A percentile compares a stretch with the other conserved stretches of the same genome.
phyloP scores from a whole-genome alignment of 148 eudicot species.

The Salicornia ramosissima region DNA sequence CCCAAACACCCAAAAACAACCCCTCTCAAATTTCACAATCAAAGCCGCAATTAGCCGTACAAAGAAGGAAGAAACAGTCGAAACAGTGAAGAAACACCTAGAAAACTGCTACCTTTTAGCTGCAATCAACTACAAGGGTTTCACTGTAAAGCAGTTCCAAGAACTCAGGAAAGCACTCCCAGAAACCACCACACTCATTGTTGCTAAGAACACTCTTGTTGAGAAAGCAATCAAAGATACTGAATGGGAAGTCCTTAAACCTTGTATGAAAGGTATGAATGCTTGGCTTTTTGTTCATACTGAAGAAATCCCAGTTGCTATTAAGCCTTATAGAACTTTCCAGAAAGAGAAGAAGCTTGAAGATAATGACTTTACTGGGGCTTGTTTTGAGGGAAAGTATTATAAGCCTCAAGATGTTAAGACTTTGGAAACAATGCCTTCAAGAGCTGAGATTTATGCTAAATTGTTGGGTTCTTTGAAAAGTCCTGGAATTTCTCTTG shows the following conservation, averaged over 20 bases:
- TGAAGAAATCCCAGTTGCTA: constrained; percentile 75
- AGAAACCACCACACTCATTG: constrained; percentile 49
- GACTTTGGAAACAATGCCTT: constrained; percentile 70
- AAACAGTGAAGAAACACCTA: constrained; percentile 60
- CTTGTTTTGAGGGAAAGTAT: constrained; percentile 83
- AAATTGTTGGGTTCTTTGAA: constrained; percentile 65
- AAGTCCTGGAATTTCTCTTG: constrained; percentile 60
- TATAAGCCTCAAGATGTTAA: constrained; percentile 69
- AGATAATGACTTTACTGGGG: constrained; percentile 78
- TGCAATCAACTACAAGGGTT: constrained; percentile 75
- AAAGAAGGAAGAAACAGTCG: constrained; percentile 77
- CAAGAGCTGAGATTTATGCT: constrained; percentile 64
- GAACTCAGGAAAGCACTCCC: constrained; percentile 65
- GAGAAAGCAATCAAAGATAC: constrained; percentile 75
- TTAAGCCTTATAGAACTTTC: constrained; percentile 72
- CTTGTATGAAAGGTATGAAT: constrained; percentile 95
- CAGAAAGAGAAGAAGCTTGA: constrained; percentile 82
- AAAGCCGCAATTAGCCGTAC: constrained; percentile 69
- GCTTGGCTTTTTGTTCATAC: constrained; percentile 83
- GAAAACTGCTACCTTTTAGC: constrained; percentile 73
- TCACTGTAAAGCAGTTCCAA: constrained; percentile 76
- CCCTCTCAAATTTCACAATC: constrained; percentile 32
- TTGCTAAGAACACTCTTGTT: constrained; percentile 85
- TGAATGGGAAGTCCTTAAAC: constrained; percentile 69
- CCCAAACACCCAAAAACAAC: neutral